Evolutionary conservation across 129 eudicot genomes (phyloP).

Genomic region (Helichrysum umbraculigerum): DNA sequence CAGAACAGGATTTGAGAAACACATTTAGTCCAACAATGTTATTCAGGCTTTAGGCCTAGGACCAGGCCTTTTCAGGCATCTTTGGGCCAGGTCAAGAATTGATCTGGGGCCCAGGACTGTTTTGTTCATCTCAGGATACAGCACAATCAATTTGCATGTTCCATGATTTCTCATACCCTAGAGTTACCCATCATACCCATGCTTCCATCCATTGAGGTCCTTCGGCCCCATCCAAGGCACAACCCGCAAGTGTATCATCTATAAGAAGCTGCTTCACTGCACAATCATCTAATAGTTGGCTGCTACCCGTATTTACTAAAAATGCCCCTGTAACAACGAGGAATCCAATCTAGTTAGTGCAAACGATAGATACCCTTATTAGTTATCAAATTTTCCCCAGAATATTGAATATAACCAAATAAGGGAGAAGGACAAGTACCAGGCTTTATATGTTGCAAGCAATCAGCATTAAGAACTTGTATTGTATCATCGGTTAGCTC

Average conservation of each 20-base stretch:
- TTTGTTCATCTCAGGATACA: conserved; percentile 8
- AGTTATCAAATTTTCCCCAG: background rate
- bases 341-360: conserved; percentile 3
- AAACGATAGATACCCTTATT: conserved; percentile 8
- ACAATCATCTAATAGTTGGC: conserved; percentile 96
- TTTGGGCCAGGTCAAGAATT: no score
- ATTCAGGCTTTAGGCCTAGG: no score
- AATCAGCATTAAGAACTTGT: conserved; percentile 84
- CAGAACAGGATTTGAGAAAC: no score
- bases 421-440: conserved; percentile 36
- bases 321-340: conserved; percentile 70
- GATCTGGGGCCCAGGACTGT: no score
- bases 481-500: conserved; percentile 81
- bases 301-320: conserved; percentile 94
- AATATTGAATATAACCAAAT: background rate
- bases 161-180: conserved; percentile 49
- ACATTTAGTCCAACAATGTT: no score
- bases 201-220: conserved; percentile 99
- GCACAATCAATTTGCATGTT: conserved; percentile 21
- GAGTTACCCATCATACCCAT: conserved; percentile 80
- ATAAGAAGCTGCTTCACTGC: conserved; percentile 97
- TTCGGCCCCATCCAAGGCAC: conserved; percentile 99
- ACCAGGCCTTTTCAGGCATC: no score
- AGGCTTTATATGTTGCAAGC: conserved; percentile 90
- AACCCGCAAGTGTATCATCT: conserved; percentile 94